Conservation (phyloP, 805 yeast genomes). For the Myxozyma sirexii region DNA sequence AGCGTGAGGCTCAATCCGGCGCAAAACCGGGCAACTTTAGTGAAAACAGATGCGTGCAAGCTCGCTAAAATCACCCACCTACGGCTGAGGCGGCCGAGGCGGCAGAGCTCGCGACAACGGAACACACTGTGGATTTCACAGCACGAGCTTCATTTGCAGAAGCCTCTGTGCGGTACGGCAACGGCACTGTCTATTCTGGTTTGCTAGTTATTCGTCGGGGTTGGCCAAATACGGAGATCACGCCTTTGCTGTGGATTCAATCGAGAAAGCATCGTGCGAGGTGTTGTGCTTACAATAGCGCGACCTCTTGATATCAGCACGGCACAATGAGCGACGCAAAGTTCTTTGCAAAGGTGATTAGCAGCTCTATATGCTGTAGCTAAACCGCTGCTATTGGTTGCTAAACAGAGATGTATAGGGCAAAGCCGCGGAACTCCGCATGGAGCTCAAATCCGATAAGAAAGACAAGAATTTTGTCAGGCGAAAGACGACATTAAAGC, state of each 20-base stretch:
- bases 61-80: no score
- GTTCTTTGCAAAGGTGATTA: slow-evolving; percentile 38
- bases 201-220: background rate
- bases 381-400: background rate
- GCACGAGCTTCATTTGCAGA: no score
- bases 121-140: no score
- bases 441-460: slow-evolving; percentile 37
- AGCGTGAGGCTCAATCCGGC: no score
- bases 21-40: no score
- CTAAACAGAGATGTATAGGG: slow-evolving; percentile 34
- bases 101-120: background rate
- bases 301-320: background rate
- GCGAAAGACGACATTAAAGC: slow-evolving; percentile 59
- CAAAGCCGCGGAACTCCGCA: slow-evolving; percentile 44
- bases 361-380: background rate
- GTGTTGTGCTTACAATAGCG: background rate
- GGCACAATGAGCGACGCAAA: slow-evolving; percentile 40
- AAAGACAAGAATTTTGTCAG: slow-evolving; percentile 43
- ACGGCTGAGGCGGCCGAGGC: background rate
- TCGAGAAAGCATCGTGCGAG: background rate
- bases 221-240: no score
- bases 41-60: no score
- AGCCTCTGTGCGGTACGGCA: no score
- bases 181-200: no score
- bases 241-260: no score